Conservation (phyloP, 192 early-diverging fungal species). For the Coemansia aciculifera region DNA sequence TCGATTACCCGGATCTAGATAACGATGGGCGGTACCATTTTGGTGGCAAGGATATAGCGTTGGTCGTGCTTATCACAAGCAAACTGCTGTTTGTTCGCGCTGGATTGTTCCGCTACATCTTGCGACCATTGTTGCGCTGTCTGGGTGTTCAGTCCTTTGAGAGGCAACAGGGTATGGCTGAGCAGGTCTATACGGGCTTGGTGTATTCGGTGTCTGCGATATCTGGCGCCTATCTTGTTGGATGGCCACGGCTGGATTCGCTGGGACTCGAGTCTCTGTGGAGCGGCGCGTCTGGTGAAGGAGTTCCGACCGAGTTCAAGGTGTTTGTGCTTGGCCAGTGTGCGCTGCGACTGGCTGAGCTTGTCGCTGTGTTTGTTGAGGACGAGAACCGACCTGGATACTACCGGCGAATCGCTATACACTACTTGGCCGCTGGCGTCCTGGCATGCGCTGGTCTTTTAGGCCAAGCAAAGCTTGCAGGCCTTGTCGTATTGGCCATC, state of each 20-base stretch:
- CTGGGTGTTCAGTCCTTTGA: slow-evolving; percentile 12
- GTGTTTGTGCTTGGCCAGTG: slow-evolving; percentile 15
- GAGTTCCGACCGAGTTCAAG: slow-evolving; percentile 7
- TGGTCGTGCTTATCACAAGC: slow-evolving; percentile 17
- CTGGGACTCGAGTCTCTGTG: background rate
- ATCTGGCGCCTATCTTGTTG: background rate
- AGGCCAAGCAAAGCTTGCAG: slow-evolving; percentile 5
- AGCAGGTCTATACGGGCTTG: background rate
- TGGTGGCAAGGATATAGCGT: slow-evolving; percentile 19
- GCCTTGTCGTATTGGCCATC: slow-evolving; percentile 4
- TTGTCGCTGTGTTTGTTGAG: slow-evolving; percentile 13
- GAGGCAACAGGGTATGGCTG: slow-evolving; percentile 1
- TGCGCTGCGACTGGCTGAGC: slow-evolving; percentile 9
- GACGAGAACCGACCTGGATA: background rate
- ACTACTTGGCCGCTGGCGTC: background rate
- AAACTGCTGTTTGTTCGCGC: slow-evolving; percentile 38
- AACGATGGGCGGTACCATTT: slow-evolving; percentile 14
- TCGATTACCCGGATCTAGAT: slow-evolving; percentile 17
- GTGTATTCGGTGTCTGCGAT: background rate
- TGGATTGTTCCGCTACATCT: slow-evolving; percentile 17
- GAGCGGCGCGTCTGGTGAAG: background rate
- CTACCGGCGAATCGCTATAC: slow-evolving; percentile 1
- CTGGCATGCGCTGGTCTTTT: background rate
- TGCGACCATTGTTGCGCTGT: slow-evolving; percentile 19
- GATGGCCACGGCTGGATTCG: background rate